Percentiles rank a stretch among this genome's conserved stretches.
Evolutionary conservation across 331 rosid genomes (phyloP).

Genomic region (Phaseolus coccineus): DNA sequence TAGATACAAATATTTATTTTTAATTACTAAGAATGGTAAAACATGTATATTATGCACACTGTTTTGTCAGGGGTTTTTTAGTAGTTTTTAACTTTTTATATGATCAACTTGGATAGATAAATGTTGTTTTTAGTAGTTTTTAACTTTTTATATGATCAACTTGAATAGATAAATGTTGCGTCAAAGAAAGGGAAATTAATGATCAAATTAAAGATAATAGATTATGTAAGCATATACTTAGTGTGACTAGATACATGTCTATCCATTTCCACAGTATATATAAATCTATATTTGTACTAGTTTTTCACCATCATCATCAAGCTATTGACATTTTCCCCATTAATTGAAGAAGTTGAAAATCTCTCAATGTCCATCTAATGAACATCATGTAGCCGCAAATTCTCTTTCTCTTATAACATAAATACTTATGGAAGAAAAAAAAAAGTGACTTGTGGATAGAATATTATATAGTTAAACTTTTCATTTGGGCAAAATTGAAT

Average conservation of each 20-base stretch:
- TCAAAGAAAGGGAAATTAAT: conserved; percentile 40
- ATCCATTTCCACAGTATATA: conserved; percentile 44
- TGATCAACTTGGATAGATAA: conserved; percentile 2
- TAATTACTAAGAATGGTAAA: background rate
- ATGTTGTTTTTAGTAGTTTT: background rate
- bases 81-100: conserved; percentile 6
- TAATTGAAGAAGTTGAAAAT: background rate
- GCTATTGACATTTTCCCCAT: conserved; percentile 23
- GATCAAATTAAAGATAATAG: background rate
- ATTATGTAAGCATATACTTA: background rate
- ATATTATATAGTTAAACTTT: background rate
- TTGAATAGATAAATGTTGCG: conserved; percentile 39
- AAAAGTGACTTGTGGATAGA: conserved; percentile 3
- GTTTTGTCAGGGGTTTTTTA: background rate
- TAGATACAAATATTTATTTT: background rate
- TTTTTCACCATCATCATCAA: conserved; percentile 20
- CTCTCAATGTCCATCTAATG: conserved; percentile 2
- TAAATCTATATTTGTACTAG: background rate
- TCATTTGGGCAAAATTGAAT: conserved; percentile 36
- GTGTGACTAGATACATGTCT: conserved; percentile 22
- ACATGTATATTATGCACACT: background rate
- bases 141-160: background rate
- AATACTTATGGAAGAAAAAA: background rate
- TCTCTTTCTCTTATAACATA: background rate
- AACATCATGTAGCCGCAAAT: conserved; percentile 37